phyloP scores from a whole-genome alignment of 306 rosid species.

The Cicer arietinum region DNA sequence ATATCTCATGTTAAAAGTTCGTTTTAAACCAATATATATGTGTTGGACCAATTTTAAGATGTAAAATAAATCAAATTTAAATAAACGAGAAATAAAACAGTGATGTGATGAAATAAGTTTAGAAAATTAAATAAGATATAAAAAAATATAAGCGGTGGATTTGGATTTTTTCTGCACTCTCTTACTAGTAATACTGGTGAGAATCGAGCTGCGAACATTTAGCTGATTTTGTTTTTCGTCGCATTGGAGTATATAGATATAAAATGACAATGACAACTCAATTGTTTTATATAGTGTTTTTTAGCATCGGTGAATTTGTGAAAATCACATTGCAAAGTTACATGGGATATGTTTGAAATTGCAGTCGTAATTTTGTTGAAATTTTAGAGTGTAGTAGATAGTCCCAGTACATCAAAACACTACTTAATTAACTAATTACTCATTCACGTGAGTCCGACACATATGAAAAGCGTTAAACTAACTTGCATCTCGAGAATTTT shows the following conservation, averaged over 20 bases:
- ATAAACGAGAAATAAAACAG: conserved; percentile 2
- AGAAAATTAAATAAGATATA: too few species aligned
- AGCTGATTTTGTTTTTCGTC: neutral
- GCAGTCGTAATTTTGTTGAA: too few species aligned
- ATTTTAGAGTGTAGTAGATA: too few species aligned
- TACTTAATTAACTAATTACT: neutral
- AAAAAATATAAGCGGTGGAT: neutral
- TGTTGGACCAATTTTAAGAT: too few species aligned
- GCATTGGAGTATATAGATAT: neutral
- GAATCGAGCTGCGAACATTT: neutral
- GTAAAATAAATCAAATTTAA: neutral
- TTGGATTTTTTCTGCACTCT: neutral
- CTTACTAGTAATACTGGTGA: neutral
- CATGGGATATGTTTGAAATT: too few species aligned
- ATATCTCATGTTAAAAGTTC: too few species aligned
- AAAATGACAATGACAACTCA: neutral
- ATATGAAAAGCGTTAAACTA: conserved; percentile 21
- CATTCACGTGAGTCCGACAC: conserved; percentile 15
- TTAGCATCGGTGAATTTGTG: too few species aligned
- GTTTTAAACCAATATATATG: too few species aligned
- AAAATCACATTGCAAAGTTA: too few species aligned
- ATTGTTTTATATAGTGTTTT: too few species aligned
- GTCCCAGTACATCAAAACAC: too few species aligned
- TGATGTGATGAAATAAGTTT: neutral
- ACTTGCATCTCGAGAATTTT: conserved; percentile 25